A percentile compares a stretch with the other conserved stretches of the same genome.
These are phyloP conservation scores for Aciculosporium take DNA, from an alignment of 2,329 filamentous ascomycete genomes.

Conservation along the genomic window DNA sequence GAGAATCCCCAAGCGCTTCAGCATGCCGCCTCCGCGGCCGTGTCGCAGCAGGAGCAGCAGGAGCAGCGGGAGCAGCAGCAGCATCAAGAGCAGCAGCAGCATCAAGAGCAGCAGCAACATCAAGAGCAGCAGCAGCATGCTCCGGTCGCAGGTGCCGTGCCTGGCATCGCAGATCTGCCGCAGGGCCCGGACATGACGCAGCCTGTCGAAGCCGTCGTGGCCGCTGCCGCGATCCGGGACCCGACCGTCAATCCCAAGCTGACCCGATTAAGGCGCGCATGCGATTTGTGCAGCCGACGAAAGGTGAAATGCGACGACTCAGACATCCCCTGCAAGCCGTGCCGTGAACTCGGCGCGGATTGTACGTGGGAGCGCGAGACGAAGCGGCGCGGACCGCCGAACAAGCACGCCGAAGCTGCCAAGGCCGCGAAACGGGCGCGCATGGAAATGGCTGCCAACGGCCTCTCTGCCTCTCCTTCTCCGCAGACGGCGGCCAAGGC, in stretches of 20 bases:
- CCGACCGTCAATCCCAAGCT: conserved; percentile 34
- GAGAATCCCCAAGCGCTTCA: conserved; percentile 24
- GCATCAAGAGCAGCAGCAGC: conserved; percentile 4
- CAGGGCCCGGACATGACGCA: conserved; percentile 2
- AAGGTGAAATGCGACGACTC: conserved; percentile 48
- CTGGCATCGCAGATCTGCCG: neutral
- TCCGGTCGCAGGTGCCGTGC: neutral
- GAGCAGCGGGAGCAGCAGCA: conserved; percentile 8
- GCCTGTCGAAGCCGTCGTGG: conserved; percentile 6
- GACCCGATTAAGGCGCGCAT: conserved; percentile 42
- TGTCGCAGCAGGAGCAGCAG: conserved; percentile 6
- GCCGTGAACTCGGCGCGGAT: conserved; percentile 40
- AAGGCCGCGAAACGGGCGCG: conserved; percentile 36
- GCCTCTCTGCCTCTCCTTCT: conserved; percentile 20
- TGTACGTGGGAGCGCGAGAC: conserved; percentile 44
- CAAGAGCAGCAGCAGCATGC: conserved; percentile 3
- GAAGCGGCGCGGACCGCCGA: conserved; percentile 44
- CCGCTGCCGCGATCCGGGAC: conserved; percentile 19
- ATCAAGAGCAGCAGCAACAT: conserved; percentile 8
- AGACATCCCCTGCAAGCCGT: conserved; percentile 41
- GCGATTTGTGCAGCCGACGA: conserved; percentile 47
- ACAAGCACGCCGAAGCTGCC: conserved; percentile 43
- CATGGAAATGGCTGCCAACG: conserved; percentile 16
- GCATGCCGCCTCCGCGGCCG: conserved; percentile 23
- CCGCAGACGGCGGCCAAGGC: conserved; percentile 35